Percentiles rank a stretch among this genome's conserved stretches.
These are phyloP conservation scores for Candida sakaeoensis DNA, from an alignment of 805 yeast genomes.

Conservation along the genomic window DNA sequence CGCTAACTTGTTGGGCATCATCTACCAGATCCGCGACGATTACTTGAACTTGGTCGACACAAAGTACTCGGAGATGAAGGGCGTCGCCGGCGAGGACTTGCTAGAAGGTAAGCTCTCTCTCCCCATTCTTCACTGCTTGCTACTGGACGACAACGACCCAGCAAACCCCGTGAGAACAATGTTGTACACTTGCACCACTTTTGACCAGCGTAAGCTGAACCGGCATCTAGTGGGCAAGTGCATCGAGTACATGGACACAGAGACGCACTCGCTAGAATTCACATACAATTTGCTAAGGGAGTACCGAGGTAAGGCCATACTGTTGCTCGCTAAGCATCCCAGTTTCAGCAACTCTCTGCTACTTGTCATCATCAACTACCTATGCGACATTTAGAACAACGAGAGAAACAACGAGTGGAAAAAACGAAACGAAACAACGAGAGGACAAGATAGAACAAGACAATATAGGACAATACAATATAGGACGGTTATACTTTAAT, in stretches of 20 bases:
- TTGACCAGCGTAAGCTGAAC: constrained; percentile 15
- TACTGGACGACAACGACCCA: constrained; percentile 6
- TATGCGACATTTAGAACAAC: constrained; percentile 18
- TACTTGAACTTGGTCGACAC: constrained; percentile 62
- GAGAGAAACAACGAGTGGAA: too few relatives aligned
- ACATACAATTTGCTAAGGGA: constrained; percentile 20
- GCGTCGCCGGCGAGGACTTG: constrained; percentile 71
- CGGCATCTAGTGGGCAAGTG: constrained; percentile 16
- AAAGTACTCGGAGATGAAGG: constrained; percentile 59
- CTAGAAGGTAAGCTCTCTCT: constrained; percentile 88
- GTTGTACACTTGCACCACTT: constrained; percentile 14
- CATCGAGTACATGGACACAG: constrained; percentile 19
- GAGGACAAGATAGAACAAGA: too few relatives aligned
- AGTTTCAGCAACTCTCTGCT: constrained; percentile 10
- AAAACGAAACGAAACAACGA: too few relatives aligned
- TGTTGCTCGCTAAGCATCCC: constrained; percentile 10
- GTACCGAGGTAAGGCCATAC: constrained; percentile 18
- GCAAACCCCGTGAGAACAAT: constrained; percentile 21
- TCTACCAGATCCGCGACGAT: constrained; percentile 87
- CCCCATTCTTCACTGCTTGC: constrained; percentile 64
- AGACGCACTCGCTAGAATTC: constrained; percentile 23
- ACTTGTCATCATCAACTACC: constrained; percentile 14
- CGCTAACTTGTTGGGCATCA: constrained; percentile 73
- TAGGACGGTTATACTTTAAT: too few relatives aligned
- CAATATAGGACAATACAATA: too few relatives aligned